phyloP scores from a whole-genome alignment of 352 stramenopile genomes.

The Globisporangium cederbergense region DNA sequence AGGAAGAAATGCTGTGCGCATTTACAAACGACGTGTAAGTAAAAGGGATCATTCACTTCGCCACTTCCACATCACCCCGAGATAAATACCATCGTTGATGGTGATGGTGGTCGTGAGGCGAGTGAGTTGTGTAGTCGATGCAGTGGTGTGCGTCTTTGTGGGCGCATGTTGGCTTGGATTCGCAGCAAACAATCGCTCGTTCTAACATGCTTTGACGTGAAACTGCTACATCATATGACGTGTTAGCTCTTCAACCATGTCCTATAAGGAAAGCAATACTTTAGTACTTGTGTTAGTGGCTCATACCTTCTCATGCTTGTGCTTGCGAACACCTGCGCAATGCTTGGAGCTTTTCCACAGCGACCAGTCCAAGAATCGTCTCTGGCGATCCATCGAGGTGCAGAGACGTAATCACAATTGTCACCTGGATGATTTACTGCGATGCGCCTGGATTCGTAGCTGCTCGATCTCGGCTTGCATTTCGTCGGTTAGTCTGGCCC shows the following conservation, averaged over 20 bases:
- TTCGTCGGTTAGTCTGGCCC: slow-evolving; percentile 72
- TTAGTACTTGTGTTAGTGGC: too few relatives aligned
- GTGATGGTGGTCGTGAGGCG: not conserved
- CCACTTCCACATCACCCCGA: not conserved
- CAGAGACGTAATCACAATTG: not conserved
- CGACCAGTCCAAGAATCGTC: not conserved
- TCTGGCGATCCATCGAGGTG: not conserved
- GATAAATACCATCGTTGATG: not conserved
- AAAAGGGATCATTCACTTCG: not conserved
- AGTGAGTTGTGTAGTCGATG: not conserved
- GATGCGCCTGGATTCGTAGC: slow-evolving; percentile 30
- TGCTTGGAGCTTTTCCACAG: too few relatives aligned
- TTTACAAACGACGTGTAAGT: not conserved
- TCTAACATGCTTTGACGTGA: too few relatives aligned
- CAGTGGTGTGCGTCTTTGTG: not conserved
- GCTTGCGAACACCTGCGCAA: too few relatives aligned
- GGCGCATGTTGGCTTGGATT: too few relatives aligned
- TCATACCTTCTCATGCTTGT: too few relatives aligned
- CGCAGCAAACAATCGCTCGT: too few relatives aligned
- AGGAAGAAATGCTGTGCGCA: not conserved
- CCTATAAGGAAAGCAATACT: too few relatives aligned
- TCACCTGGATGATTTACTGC: not conserved
- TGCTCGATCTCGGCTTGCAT: slow-evolving; percentile 80
- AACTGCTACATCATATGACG: too few relatives aligned
- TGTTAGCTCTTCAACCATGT: too few relatives aligned